phyloP scores from a whole-genome alignment of 2,329 filamentous ascomycete species.

The Microsporum canis region DNA sequence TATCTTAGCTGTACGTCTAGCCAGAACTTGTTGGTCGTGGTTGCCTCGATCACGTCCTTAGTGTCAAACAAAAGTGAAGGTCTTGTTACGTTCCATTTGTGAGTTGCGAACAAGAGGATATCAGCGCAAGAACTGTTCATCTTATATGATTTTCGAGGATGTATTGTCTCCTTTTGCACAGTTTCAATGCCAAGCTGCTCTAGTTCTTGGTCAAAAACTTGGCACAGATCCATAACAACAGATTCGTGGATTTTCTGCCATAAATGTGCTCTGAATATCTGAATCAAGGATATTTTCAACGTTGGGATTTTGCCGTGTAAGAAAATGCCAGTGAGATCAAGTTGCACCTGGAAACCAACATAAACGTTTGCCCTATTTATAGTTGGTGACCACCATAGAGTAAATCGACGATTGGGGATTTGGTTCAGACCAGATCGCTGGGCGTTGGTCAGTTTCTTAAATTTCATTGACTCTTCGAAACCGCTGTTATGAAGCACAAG shows the following conservation, averaged over 20 bases:
- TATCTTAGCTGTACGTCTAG: constrained; percentile 93
- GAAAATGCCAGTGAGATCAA: constrained; percentile 97
- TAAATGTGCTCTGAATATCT: constrained; percentile 98
- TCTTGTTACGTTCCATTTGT: constrained; percentile 96
- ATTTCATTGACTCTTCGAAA: constrained; percentile 67
- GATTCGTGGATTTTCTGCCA: constrained; percentile 99
- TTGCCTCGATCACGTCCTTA: constrained; percentile 87
- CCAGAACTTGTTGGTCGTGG: constrained; percentile 99
- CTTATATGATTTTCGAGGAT: constrained; percentile 98
- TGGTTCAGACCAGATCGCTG: constrained; percentile 95
- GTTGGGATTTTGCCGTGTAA: constrained; percentile 98
- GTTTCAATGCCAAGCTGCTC: constrained; percentile 94
- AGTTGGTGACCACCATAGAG: constrained; percentile 90
- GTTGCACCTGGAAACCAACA: constrained; percentile 97
- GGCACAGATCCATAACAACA: constrained; percentile 96
- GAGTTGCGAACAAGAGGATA: constrained; percentile 89
- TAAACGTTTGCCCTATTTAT: constrained; percentile 96
- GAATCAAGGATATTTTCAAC: constrained; percentile 92
- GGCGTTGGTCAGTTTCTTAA: constrained; percentile 97
- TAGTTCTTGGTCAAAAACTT: constrained; percentile 94
- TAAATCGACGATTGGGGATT: constrained; percentile 97
- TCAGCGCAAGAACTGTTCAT: constrained; percentile 99
- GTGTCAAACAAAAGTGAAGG: constrained; percentile 91
- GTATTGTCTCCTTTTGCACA: constrained; percentile 97
- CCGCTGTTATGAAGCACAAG: constrained; percentile 41